Base-by-base conservation (phyloP, 2,329 filamentous ascomycete genomes). In the Cordyceps farinosa region DNA sequence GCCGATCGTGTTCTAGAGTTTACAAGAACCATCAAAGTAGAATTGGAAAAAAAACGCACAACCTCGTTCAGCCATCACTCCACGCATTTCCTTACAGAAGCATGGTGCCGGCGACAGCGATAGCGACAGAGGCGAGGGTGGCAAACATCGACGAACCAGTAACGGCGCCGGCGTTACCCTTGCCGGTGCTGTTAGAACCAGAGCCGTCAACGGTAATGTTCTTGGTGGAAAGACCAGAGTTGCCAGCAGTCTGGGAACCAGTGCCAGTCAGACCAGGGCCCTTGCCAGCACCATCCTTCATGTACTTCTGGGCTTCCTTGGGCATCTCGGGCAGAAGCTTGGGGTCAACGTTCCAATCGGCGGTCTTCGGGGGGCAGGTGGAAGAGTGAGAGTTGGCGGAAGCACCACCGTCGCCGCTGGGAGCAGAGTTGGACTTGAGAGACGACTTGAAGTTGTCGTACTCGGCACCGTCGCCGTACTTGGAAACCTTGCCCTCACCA, bases 391-490 rank as follows among this genome's bases (percentile, higher is more conserved):
- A 81, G 51, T 80, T 80, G 13, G 77, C 76, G 32, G 78, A 73
- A 67, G 79, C 80, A 63, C 83, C 83, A 56, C 81, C 83, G 58
- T 77, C 67, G 48, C 82, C 84, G 27, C 77, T 79, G 17, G 84
- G 84, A 6, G 78, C 75, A 32, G 84, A 77, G 73, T 84, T 79
- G 59, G 78, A 75, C 58, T 73, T 68, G 62, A 86, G 73, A 57
- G 82, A 82, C 11, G 71, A 73, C 69, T 80, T 77, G 70, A 84
- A 81, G 66, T 77, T 76, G 53, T 77, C 74, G 77, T 88, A 96
- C 71, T 94, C 90, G 45, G 75, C 66, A 38, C 56, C 30, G 47
- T 76, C 66, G 27, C 51, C 13, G 40, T 82, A 77, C 67, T 89
- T 84, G 38, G 78, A 79, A 64, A 90, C 83, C 5, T 75, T 78